A percentile compares a stretch with the other conserved stretches of the same genome.
Evolutionary conservation across 768 basidiomycete species (phyloP).

Genomic region (Tephrocybe sp.): DNA sequence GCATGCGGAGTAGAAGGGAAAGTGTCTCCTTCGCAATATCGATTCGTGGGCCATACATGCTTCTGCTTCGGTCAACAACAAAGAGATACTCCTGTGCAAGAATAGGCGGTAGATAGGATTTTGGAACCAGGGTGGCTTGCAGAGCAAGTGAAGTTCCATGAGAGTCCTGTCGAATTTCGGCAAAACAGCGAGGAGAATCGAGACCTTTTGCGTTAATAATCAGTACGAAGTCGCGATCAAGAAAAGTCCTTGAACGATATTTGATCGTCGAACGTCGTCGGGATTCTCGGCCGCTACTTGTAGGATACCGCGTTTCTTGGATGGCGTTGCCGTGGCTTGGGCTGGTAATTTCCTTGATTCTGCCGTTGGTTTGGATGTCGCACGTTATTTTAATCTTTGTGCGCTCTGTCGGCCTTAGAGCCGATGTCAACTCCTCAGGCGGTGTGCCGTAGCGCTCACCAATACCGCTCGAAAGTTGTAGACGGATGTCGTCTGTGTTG

Average conservation of each 20-base stretch:
- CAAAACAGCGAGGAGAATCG: conserved; percentile 56
- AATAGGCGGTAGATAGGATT: conserved; percentile 39
- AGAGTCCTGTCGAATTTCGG: conserved; percentile 34
- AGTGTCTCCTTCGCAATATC: conserved; percentile 47
- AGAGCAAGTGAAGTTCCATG: conserved; percentile 38
- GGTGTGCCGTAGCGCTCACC: conserved; percentile 50
- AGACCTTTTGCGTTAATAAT: conserved; percentile 45
- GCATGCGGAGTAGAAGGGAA: conserved; percentile 42
- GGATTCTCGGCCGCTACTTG: conserved; percentile 30
- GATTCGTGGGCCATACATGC: conserved; percentile 42
- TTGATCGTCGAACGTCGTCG: conserved; percentile 36
- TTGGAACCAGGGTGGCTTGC: conserved; percentile 55
- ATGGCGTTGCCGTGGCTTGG: conserved; percentile 41
- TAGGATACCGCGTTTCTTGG: conserved; percentile 29
- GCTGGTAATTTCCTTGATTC: conserved; percentile 36
- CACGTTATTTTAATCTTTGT: conserved; percentile 39
- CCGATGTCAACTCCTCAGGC: conserved; percentile 33
- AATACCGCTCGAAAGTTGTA: conserved; percentile 51
- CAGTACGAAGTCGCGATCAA: conserved; percentile 50
- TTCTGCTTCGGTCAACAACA: conserved; percentile 55
- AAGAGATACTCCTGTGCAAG: conserved; percentile 56
- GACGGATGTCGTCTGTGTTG: conserved; percentile 41
- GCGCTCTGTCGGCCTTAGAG: conserved; percentile 22
- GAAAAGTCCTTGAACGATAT: conserved; percentile 37
- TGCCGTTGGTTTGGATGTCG: conserved; percentile 48